Evolutionary conservation across 2,329 filamentous ascomycete genomes (phyloP).

Genomic region (Apiospora malaysiana): DNA sequence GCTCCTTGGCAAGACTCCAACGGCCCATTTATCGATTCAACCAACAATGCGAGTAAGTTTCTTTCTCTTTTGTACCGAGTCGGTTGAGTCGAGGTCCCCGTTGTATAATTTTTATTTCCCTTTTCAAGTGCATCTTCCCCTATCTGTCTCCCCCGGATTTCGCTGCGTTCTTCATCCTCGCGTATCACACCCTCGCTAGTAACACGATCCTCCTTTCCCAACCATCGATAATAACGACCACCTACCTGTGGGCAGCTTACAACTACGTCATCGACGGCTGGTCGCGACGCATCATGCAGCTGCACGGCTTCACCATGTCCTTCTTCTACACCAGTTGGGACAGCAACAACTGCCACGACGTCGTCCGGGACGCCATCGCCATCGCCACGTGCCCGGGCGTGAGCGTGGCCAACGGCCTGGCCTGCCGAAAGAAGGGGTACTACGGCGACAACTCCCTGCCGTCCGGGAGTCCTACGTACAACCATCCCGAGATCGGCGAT

Average conservation of each 20-base stretch:
- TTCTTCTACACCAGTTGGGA: background rate
- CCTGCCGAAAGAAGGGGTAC: slow-evolving; percentile 2
- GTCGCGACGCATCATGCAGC: slow-evolving; percentile 1
- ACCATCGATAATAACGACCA: background rate
- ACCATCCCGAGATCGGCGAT: background rate
- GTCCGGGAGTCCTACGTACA: background rate
- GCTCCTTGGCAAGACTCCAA: background rate
- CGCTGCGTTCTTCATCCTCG: too few species aligned
- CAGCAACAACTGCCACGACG: background rate
- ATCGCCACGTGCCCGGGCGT: background rate
- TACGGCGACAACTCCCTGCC: background rate
- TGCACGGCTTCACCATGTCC: background rate
- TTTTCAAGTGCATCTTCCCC: too few species aligned
- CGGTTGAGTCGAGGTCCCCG: too few species aligned
- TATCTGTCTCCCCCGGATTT: too few species aligned
- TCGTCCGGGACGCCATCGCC: background rate
- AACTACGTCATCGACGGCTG: slow-evolving; percentile 1
- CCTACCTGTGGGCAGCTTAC: background rate
- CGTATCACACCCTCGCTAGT: too few species aligned
- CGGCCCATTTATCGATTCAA: background rate
- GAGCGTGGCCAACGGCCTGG: background rate
- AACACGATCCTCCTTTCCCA: too few species aligned
- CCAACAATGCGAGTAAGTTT: background rate
- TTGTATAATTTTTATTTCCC: too few species aligned
- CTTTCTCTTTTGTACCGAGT: background rate